Evolutionary conservation across 352 stramenopile species (phyloP), one percentile per base, ranked within the genome.

Genomic region (Phytophthora syringae): DNA sequence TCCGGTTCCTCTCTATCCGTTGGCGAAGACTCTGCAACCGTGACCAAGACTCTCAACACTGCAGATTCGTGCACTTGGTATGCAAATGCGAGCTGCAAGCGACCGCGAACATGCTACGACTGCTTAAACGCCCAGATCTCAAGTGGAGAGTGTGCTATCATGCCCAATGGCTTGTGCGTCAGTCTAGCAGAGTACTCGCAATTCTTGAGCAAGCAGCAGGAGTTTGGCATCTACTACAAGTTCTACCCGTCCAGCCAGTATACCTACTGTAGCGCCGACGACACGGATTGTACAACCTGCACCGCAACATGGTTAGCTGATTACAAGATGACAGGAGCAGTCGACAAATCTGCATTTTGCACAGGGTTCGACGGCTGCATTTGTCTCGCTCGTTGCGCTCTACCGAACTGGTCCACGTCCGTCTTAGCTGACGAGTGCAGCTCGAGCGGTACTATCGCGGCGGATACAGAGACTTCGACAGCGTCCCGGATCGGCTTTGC

Each of bases 21-120:
- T 37, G 45, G 47, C 16, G 28, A 67, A 22, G 43, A 55, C 7
- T 36, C 48, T 9, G 28, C 39, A 16, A 28, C 28, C 16, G 59
- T 60, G 52, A 57, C 42, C 54, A 77, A 80, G 52, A 70, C 34
- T 24, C 27, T 36, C 1, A 70, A 67, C 43, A 37, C 47, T 5
- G 56, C 30, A 0, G 66, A 82, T 42, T 72, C 70, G 25, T 82
- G 74, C 47, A 72, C 40, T 49, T 82, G 74, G 74, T 79, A 82
- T 37, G 59, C 62, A 0, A 47, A 69, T 45, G 15, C 24, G 18
- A 44, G 48, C 25, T 82, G 74, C 52, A 62, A 39, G 36, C 50
- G 81, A 30, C 81, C 79, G 11, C 77, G 79, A 37, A 78, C 70
- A 21, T 90, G 81, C 65, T 78, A 72, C 64, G 75, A 88, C 64